Base-by-base conservation (phyloP, 441 rosid species). In the Rhodomyrtus psidioides region DNA sequence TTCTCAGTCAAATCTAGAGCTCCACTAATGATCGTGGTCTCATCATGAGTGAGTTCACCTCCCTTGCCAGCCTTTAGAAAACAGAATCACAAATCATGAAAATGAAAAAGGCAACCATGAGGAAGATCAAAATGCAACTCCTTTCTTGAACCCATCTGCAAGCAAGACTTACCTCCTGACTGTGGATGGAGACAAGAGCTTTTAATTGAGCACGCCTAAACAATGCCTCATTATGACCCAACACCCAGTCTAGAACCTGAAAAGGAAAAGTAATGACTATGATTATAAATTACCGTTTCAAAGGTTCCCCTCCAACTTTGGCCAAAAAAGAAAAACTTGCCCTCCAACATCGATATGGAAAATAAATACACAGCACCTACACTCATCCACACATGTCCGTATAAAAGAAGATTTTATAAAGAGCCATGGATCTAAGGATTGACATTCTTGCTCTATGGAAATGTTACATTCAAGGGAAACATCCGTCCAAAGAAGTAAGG, bases 1-100 rank as follows among this genome's bases (percentile, higher is more conserved):
- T 97, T 97, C 85, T 95, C 99, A 83, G 99, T 96, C 90, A 97
- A 92, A 92, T 97, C 99, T 59, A 97, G 94, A 27, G 99, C 99
- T 91, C 99, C 99, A 58, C 98, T 95, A 60, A 96, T 97, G 87
- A 97, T 97, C 84, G 99, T 97, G 2, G 99, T 96, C 93, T 97
- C 99, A 89, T 97, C 99, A 87, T 96, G 99, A 1, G 99, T 97
- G 87, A 97, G 98, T 87, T 97, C 99, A 88, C 99, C 99, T 84
- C 99, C 99, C 90, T 97, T 96, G 10, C 99, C 99, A 91, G 99
- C 99, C 99, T 97, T 87, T 85, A 88, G 51, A 88, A 39, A 83
- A 79, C 60, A 84, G 82, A 87, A 56, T 23, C 26, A 87, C 51
- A 34, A n/a, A 19, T 60, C 55, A 65, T 86, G 76, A 83, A 34